These are phyloP conservation scores for Puccinia novopanici DNA, from an alignment of 1,284 basidiomycete species.

Conservation along the genomic window DNA sequence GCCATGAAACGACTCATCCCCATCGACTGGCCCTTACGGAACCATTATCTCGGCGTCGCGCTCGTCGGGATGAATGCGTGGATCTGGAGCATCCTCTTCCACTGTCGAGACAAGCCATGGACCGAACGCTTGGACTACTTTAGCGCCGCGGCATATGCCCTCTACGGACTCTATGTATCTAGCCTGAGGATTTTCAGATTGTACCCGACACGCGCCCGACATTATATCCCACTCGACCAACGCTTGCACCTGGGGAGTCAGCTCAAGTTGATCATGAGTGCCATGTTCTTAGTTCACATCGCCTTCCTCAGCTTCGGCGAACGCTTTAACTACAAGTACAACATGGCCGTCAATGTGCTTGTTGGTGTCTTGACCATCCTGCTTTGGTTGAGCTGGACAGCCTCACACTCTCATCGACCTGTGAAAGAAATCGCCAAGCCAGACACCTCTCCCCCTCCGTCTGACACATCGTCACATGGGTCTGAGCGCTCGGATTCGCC, in stretches of 20 bases:
- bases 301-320: constrained; percentile 61
- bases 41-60: constrained; percentile 66
- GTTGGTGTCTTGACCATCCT: constrained; percentile 72
- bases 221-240: constrained; percentile 39
- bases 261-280: constrained; percentile 51
- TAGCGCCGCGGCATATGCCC: constrained; percentile 73
- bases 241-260: constrained; percentile 30
- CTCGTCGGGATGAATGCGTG: constrained; percentile 87
- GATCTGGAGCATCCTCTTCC: constrained; percentile 89
- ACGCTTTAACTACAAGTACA: constrained; percentile 92
- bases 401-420: constrained; percentile 57
- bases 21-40: constrained; percentile 64
- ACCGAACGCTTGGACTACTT: constrained; percentile 97
- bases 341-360: constrained; percentile 80
- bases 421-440: constrained; percentile 44
- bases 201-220: constrained; percentile 44
- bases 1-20: constrained; percentile 64
- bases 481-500: constrained; percentile 48
- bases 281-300: constrained; percentile 64
- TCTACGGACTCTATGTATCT: constrained; percentile 72
- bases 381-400: constrained; percentile 78
- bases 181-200: constrained; percentile 58
- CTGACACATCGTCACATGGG: constrained; percentile 50
- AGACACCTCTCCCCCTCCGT: constrained; percentile 63
- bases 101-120: constrained; percentile 77